Base-by-base conservation (phyloP, 441 rosid species). In the Syzygium malaccense region DNA sequence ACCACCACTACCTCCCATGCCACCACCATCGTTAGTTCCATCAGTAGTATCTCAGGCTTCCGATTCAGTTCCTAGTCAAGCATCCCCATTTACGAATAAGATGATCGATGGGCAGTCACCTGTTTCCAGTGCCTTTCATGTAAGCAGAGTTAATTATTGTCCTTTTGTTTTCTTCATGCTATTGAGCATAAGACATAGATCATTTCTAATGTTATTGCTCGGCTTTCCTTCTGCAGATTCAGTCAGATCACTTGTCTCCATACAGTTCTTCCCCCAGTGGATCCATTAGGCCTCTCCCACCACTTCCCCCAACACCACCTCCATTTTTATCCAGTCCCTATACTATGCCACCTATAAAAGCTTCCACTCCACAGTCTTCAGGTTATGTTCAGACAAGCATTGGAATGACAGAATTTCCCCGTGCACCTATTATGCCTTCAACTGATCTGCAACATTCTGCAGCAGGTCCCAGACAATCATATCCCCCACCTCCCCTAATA, bases 1-100 rank as follows among this genome's bases (percentile, higher is more conserved):
- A 90, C 99, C 99, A 86, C 99, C 99, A 89, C 93, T 98, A 92
- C 99, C 99, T 90, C 96, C 96, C 49, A 93, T 96, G 95, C 99
- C 98, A 10, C 99, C 98, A 55, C 98, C 98, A 86, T 88, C 93
- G 86, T 86, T 95, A 86, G 88, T 94, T 86, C 91, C 93, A 26
- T 94, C 94, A 84, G 92, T 91, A 88, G 90, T 94, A 33, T 92
- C 94, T 88, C 98, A 93, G 93, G 89, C 88, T 86, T 89, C 93
- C 28, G 95, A 95, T 86, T 78, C 92, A 87, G 90, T 88, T 84
- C 91, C 93, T 15, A 88, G 87, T 90, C 95, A 93, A 75, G 93
- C 96, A 86, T 92, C 97, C 60, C 92, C 94, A 56, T 96, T 90
- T 90, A 86, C 93, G 32, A 92, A 90, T 87, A 91, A 90, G 48